Evolutionary conservation across 441 rosid genomes (phyloP), one percentile per base, ranked within the genome.

Genomic region (Pelargonium myrrhifolium): DNA sequence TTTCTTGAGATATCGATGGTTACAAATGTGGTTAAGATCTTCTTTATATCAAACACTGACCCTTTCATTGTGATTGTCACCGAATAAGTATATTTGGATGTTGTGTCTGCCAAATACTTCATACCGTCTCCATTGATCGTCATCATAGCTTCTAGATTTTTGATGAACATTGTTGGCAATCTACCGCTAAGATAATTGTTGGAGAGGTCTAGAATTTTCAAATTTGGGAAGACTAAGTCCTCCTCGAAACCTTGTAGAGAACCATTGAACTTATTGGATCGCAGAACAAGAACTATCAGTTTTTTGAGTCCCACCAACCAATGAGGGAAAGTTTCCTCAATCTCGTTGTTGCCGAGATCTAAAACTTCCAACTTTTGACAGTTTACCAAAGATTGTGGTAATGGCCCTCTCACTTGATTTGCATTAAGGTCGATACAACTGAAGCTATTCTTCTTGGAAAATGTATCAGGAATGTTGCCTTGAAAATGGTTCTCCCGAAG

Each of bases 211-310:
- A 47, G 14, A 14, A 47, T 47, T 47, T 15, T 47, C n/a, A 47
- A 3, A 12, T 0, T 4, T 43, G 71, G 35, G 60, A 0, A 77
- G 64, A 17, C 43, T 42, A 7, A 10, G 14, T 28, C 4, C 22
- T 28, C 0, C 15, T 28, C 1, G 64, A 9, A 24, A 49, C 3
- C 3, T 42, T 2, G 4, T 11, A 62, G 12, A 9, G 20, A 0
- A 35, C 82, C 77, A 2, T 28, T 15, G 10, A 79, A 69, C 17
- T 24, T 65, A 51, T 74, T 79, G 1, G 66, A 69, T 26, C 71
- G 9, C 59, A 68, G 21, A 24, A 58, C 12, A 9, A 79, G 72
- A 22, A 76, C 68, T 28, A 47, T 39, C 45, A 74, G 17, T 0
- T 14, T 49, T 0, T 66, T 51, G 17, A 71, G 70, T 10, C 4